phyloP scores from a whole-genome alignment of 257 asterid genomes.

The Solanum stenotomum region DNA sequence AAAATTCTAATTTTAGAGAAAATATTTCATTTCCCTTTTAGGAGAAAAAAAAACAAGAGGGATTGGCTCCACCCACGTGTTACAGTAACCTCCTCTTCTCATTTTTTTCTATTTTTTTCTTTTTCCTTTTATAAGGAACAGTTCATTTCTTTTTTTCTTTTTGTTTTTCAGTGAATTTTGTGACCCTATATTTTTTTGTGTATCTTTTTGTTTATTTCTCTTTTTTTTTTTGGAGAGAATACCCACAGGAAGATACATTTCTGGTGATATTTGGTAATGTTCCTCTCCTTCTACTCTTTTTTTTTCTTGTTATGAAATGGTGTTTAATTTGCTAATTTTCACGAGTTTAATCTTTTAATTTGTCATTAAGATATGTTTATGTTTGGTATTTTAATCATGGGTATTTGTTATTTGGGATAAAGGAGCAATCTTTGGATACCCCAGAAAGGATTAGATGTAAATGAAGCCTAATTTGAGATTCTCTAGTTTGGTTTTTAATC shows the following conservation, averaged over 20 bases:
- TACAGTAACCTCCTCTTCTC: not conserved
- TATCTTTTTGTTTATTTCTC: not conserved
- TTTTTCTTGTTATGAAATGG: not conserved
- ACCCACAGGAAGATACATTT: not conserved
- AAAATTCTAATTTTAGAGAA: not conserved
- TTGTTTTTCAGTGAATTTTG: not conserved
- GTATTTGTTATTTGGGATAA: not conserved
- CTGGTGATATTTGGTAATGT: not conserved
- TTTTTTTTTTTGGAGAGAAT: not conserved
- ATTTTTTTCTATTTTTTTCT: not conserved
- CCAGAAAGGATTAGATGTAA: not conserved
- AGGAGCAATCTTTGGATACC: not conserved
- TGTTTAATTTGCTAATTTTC: not conserved
- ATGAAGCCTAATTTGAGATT: not conserved
- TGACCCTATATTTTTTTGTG: not conserved
- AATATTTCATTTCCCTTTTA: not conserved
- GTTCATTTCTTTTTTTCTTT: not conserved
- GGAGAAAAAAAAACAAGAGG: not conserved
- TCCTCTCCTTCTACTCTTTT: not conserved
- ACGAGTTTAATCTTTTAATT: not conserved
- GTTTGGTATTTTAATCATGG: not conserved
- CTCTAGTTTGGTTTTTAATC: not conserved
- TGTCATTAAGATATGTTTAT: not conserved
- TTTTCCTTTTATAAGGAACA: not conserved
- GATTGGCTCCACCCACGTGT: constrained; percentile 3